Conservation (phyloP, 2,329 filamentous ascomycete genomes). For the Pestalotiopsis sp. region DNA sequence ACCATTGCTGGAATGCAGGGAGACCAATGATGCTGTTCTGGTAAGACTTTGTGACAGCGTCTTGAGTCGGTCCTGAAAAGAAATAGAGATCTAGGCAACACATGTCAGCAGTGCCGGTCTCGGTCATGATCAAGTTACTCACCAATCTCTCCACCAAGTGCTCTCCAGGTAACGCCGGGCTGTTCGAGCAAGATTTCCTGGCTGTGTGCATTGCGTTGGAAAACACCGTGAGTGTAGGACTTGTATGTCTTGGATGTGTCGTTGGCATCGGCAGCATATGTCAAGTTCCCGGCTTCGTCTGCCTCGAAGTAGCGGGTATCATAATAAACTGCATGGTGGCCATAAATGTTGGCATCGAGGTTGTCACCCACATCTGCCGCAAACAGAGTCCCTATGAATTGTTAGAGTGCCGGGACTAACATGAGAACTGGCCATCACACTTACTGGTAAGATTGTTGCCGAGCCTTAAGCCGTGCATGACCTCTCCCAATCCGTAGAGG, state of each 20-base stretch:
- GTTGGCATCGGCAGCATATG: slow-evolving; percentile 57
- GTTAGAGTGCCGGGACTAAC: neutral
- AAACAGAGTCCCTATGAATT: slow-evolving; percentile 48
- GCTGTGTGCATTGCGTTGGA: slow-evolving; percentile 74
- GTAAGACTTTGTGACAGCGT: slow-evolving; percentile 72
- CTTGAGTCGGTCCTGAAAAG: slow-evolving; percentile 71
- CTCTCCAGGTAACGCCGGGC: slow-evolving; percentile 70
- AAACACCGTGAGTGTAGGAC: slow-evolving; percentile 76
- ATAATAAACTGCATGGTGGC: slow-evolving; percentile 76
- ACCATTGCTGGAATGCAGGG: slow-evolving; percentile 81
- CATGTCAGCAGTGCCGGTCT: neutral
- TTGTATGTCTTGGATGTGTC: slow-evolving; percentile 58
- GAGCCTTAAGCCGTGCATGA: slow-evolving; percentile 71
- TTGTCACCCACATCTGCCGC: slow-evolving; percentile 70
- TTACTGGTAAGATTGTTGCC: slow-evolving; percentile 70
- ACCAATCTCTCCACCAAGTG: slow-evolving; percentile 70
- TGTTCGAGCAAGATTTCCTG: slow-evolving; percentile 71
- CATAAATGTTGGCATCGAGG: slow-evolving; percentile 72
- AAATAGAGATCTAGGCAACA: slow-evolving; percentile 70
- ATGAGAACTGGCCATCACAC: slow-evolving; percentile 16
- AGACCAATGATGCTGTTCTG: slow-evolving; percentile 67
- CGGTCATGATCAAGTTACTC: neutral
- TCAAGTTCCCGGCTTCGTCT: slow-evolving; percentile 47
- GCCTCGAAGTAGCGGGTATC: slow-evolving; percentile 76
- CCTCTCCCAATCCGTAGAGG: slow-evolving; percentile 74